Conservation (phyloP, 768 basidiomycete genomes). For the Rhodotorula taiwanensis region DNA sequence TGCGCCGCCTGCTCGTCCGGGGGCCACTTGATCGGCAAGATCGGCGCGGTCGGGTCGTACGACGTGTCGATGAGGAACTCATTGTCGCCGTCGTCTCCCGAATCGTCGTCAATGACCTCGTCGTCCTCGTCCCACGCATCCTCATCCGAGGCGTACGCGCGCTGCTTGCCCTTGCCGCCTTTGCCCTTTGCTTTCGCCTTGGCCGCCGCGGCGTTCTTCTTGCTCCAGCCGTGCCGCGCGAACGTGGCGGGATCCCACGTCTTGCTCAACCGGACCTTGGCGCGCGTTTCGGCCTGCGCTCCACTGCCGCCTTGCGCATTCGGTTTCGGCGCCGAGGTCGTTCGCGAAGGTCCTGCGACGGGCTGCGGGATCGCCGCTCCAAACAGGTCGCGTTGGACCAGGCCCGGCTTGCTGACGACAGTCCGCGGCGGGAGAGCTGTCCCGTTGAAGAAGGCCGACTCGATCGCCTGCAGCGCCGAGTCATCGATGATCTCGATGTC, state of each 20-base stretch:
- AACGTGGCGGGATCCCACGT: constrained; percentile 85
- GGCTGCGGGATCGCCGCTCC: constrained; percentile 6
- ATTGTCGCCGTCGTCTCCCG: constrained; percentile 50
- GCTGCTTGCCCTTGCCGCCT: constrained; percentile 40
- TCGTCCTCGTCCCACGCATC: constrained; percentile 50
- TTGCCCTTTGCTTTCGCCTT: constrained; percentile 55
- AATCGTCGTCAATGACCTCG: constrained; percentile 50
- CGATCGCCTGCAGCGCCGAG: constrained; percentile 33
- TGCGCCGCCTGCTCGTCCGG: constrained; percentile 70
- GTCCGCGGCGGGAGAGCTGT: constrained; percentile 14
- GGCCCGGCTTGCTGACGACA: constrained; percentile 20
- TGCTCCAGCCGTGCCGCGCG: constrained; percentile 56
- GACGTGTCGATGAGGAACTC: constrained; percentile 39
- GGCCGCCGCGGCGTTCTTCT: constrained; percentile 50
- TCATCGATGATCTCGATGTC: constrained; percentile 35
- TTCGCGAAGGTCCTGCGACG: constrained; percentile 2
- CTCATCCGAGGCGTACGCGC: constrained; percentile 39
- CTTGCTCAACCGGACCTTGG: constrained; percentile 63
- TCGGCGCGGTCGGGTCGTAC: constrained; percentile 73
- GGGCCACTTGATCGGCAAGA: constrained; percentile 69
- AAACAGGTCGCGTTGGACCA: constrained; percentile 30
- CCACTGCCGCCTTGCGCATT: no score
- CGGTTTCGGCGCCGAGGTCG: background rate
- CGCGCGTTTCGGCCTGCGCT: no score
- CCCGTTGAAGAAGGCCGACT: constrained; percentile 10